Evolutionary conservation across 2,329 filamentous ascomycete species (phyloP), one percentile per base, ranked within the genome.

Genomic region (Neonectria ditissima): DNA sequence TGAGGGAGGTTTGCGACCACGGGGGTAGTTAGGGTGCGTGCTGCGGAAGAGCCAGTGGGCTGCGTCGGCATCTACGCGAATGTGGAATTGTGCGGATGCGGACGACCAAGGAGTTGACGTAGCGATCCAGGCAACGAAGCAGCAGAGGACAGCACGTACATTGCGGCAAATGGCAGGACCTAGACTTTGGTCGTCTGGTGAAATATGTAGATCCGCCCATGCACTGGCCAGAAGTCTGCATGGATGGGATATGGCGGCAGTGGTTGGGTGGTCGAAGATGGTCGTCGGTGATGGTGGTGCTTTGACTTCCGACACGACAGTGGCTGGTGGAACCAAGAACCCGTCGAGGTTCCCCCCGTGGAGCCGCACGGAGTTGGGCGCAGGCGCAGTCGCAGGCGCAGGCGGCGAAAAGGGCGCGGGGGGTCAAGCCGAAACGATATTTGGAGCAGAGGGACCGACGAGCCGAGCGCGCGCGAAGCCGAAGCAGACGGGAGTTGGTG

Each of bases 121-220:
- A 8, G 41, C 22, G 37, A 57, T 53, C 37, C 24, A n/a, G 50
- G 34, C 18, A 18, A 41, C 48, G 44, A 30, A 26, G 30, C 26
- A 18, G 44, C 48, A 45, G 51, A 57, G 50, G 30, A 58, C 53
- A 54, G 30, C 50, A 63, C 70, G 30, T 72, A 73, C 70, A 73
- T 73, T 67, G 66, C 68, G 65, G 45, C 43, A 54, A 63, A 67
- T 62, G 67, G 61, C 41, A 51, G 28, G 62, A 62, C 56, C 61
- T 63, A 32, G 51, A 62, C 51, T 59, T 43, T 58, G 61, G 59
- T 62, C 56, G 63, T 65, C 44, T 30, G 26, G 50, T 43, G 55
- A 55, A 63, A 52, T 34, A n/a, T 28, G 39, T 24, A 62, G 26
- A 39, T 59, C 55, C 63, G 63, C 63, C 69, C 70, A 73, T 73